Base-by-base conservation (phyloP, 2,329 filamentous ascomycete species). In the Penicillium sp. region DNA sequence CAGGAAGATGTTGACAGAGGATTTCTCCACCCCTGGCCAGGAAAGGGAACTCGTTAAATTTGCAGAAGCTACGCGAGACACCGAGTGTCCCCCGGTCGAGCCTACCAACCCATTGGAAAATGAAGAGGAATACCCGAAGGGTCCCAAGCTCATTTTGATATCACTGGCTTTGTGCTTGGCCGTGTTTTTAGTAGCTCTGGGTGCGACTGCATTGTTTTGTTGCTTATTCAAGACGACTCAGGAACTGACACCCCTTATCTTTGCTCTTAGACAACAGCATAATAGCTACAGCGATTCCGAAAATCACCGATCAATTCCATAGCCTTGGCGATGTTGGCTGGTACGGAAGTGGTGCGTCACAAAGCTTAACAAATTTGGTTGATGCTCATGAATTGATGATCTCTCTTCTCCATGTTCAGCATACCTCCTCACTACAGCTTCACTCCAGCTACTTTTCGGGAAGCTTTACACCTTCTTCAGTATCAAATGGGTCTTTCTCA, bases 401-500 rank as follows among this genome's bases (percentile, higher is more conserved):
- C 3, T 34, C 10, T 14, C 6, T 23, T 34, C 32, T 34, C 7
- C 7, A 34, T 14, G 2, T 14, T 14, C 32, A 34, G 29, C 29
- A 30, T 30, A 30, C 7, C 29, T 30, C 32, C 32, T 34, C 13
- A 14, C 11, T 10, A 10, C 11, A 2, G 10, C 32, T 11, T 34
- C 11, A 34, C 11, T 14, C 11, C 11, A 34, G 11, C 32, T 34
- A 8, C 18, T 40, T 0, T 75, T 72, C 59, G 80, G 80, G 3
- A 76, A 78, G 52, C 61, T 74, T 2, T 81, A 76, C 65, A 78
- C 74, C 43, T 79, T 73, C 62, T 76, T 75, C 54, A 61, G 67
- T 3, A 43, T 60, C 29, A 66, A 66, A 41, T 36, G 7, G 14
- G 35, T 35, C 10, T 75, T 70, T 40, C 47, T 73, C 13, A 39